phyloP scores from a whole-genome alignment of 495 filamentous ascomycete genomes.

The Penicillium soppii region DNA sequence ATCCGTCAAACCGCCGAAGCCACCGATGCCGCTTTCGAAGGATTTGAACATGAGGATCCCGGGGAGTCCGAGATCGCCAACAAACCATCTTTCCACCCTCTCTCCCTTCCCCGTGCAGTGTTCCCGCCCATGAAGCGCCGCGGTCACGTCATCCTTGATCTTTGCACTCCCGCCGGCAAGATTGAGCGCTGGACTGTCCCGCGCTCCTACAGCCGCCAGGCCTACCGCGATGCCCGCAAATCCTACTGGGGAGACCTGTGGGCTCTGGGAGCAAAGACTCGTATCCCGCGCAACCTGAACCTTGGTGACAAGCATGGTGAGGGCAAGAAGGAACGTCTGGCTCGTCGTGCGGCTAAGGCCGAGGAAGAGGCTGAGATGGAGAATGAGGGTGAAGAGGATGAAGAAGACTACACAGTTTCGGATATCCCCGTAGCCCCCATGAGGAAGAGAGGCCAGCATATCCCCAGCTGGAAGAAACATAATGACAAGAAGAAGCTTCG shows the following conservation, averaged over 20 bases:
- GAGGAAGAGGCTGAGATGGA: slow-evolving; percentile 20
- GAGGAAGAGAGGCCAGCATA: slow-evolving; percentile 40
- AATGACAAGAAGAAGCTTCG: slow-evolving; percentile 43
- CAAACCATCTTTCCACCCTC: slow-evolving; percentile 45
- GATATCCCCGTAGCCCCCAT: slow-evolving; percentile 19
- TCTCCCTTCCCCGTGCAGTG: slow-evolving; percentile 75
- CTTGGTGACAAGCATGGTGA: slow-evolving; percentile 60
- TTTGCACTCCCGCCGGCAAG: slow-evolving; percentile 81
- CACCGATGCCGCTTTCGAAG: slow-evolving; percentile 51
- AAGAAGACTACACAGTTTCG: slow-evolving; percentile 11
- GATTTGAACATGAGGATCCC: slow-evolving; percentile 44
- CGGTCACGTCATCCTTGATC: slow-evolving; percentile 83
- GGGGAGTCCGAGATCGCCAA: slow-evolving; percentile 11
- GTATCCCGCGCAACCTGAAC: slow-evolving; percentile 58
- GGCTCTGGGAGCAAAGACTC: slow-evolving; percentile 91
- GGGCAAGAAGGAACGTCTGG: slow-evolving; percentile 48
- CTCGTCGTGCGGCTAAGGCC: slow-evolving; percentile 31
- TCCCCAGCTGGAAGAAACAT: slow-evolving; percentile 50
- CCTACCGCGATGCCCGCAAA: slow-evolving; percentile 91
- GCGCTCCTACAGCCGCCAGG: slow-evolving; percentile 71
- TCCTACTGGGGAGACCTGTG: slow-evolving; percentile 90
- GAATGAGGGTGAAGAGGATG: slow-evolving; percentile 25
- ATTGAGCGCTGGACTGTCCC: slow-evolving; percentile 97
- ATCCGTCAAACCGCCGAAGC: slow-evolving; percentile 43
- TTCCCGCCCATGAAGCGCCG: slow-evolving; percentile 80